Percentiles rank a stretch among this genome's conserved stretches.
These are phyloP conservation scores for Didymella pomorum DNA, from an alignment of 2,329 filamentous ascomycete genomes.

Conservation along the genomic window DNA sequence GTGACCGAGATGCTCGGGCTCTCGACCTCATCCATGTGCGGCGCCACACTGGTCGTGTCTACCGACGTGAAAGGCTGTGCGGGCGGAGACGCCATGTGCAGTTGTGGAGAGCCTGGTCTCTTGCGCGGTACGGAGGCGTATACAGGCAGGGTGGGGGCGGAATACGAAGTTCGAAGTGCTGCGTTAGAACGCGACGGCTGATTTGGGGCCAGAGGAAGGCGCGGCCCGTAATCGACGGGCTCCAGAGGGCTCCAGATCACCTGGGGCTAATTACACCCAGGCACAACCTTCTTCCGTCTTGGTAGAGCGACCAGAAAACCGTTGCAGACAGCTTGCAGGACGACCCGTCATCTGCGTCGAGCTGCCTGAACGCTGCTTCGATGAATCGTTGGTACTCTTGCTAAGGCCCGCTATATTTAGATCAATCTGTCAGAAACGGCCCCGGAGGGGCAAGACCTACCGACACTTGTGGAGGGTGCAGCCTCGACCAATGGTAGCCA, in stretches of 20 bases:
- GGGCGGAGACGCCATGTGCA: constrained; percentile 46
- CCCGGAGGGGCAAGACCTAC: constrained; percentile 14
- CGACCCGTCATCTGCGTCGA: constrained; percentile 23
- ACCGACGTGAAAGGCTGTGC: constrained; percentile 53
- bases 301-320: constrained; percentile 24
- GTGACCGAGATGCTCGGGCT: constrained; percentile 58
- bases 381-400: constrained; percentile 13
- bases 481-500: constrained; percentile 15
- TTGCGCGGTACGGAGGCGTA: constrained; percentile 41
- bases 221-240: constrained; percentile 39
- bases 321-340: constrained; percentile 17
- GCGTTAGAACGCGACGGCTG: constrained; percentile 41
- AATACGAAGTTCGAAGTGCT: constrained; percentile 41
- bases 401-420: constrained; percentile 30
- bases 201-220: constrained; percentile 32
- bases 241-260: constrained; percentile 23
- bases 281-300: constrained; percentile 26
- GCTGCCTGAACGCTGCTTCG: constrained; percentile 27
- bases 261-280: constrained; percentile 23
- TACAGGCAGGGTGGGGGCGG: constrained; percentile 43
- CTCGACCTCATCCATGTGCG: constrained; percentile 52
- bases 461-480: constrained; percentile 18
- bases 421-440: constrained; percentile 21
- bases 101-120: constrained; percentile 26
- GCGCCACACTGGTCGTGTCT: constrained; percentile 49